phyloP scores from a whole-genome alignment of 2,329 filamentous ascomycete genomes.

The Talaromyces verruculosus region DNA sequence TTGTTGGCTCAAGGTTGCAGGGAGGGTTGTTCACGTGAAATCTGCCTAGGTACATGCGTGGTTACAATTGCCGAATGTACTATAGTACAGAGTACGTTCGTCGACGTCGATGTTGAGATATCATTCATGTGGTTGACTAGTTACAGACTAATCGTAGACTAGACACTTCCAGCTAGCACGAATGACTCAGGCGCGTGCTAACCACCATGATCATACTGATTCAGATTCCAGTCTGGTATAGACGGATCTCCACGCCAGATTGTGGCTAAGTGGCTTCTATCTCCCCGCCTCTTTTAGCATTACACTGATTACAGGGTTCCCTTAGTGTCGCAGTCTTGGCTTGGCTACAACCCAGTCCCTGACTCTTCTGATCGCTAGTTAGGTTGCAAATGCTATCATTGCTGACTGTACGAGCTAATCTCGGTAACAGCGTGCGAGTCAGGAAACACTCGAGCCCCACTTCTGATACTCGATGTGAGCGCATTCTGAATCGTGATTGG shows the following conservation, averaged over 20 bases:
- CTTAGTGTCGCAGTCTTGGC: background rate
- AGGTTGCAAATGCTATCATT: background rate
- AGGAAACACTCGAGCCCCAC: background rate
- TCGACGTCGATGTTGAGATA: background rate
- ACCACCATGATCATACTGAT: background rate
- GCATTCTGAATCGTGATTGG: background rate
- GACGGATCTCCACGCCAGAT: constrained; percentile 1
- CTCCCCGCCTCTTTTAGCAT: background rate
- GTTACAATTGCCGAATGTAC: background rate
- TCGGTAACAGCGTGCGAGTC: background rate
- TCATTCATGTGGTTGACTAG: background rate
- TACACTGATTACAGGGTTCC: background rate
- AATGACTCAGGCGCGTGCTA: constrained; percentile 1
- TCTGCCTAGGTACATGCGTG: background rate
- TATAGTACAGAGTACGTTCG: background rate
- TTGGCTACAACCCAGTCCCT: background rate
- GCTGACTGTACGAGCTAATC: background rate
- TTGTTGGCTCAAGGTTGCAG: background rate
- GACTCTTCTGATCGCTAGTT: background rate
- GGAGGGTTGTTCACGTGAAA: background rate
- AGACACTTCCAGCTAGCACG: background rate
- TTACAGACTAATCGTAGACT: background rate
- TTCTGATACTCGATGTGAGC: background rate
- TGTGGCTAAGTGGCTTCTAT: background rate
- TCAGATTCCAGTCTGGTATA: background rate